Evolutionary conservation across 1,139 yeast species (phyloP).

Genomic region (Magnusiomyces suaveolens): DNA sequence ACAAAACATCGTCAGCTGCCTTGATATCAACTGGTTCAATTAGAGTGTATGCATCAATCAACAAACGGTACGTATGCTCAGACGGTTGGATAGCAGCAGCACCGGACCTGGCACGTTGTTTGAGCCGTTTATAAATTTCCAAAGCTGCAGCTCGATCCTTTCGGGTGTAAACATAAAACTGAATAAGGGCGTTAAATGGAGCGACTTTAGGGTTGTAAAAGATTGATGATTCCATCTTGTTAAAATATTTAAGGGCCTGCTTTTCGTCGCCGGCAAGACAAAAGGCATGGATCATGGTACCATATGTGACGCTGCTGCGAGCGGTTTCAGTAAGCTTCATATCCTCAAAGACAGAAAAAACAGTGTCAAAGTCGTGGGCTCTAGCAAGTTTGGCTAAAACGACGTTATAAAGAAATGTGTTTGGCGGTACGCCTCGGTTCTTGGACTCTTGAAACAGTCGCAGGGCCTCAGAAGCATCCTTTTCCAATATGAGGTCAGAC

Average conservation of each 20-base stretch:
- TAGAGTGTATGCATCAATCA: conserved; percentile 34
- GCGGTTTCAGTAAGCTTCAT: conserved; percentile 29
- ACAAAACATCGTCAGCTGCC: conserved; percentile 33
- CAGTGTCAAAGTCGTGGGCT: conserved; percentile 30
- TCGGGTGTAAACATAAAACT: conserved; percentile 32
- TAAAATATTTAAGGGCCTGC: conserved; percentile 30
- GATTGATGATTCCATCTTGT: conserved; percentile 31
- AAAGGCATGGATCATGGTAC: conserved; percentile 36
- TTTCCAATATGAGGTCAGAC: conserved; percentile 17
- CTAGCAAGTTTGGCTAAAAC: conserved; percentile 33
- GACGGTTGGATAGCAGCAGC: conserved; percentile 27
- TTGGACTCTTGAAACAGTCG: conserved; percentile 32
- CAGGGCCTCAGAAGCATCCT: conserved; percentile 32
- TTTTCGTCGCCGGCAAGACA: conserved; percentile 32
- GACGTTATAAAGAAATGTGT: conserved; percentile 34
- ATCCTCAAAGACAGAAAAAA: conserved; percentile 26
- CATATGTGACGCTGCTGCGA: conserved; percentile 32
- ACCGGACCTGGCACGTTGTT: conserved; percentile 11
- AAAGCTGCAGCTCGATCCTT: conserved; percentile 31
- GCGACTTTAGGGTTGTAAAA: conserved; percentile 31
- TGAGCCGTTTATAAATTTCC: conserved; percentile 27
- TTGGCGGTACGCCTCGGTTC: conserved; percentile 25
- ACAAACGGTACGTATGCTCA: conserved; percentile 34
- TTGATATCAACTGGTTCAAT: conserved; percentile 30
- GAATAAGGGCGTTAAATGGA: conserved; percentile 35